Evolutionary conservation across 805 yeast genomes (phyloP).

Genomic region (Saccharomycopsis sp.): DNA sequence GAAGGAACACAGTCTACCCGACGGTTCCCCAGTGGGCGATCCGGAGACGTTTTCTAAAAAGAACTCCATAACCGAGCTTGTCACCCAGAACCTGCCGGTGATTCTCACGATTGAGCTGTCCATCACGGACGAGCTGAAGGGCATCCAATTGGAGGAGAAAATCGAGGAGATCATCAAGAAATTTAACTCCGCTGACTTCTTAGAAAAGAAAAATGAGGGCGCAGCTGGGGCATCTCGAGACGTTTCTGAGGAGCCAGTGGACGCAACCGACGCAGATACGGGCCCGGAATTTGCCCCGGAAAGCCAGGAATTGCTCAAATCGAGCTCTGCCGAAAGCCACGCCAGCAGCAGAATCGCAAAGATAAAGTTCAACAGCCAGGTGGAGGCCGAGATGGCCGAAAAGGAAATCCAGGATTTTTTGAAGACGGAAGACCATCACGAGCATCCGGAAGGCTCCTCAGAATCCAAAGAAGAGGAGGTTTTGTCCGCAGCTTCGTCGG

Average conservation of each 20-base stretch:
- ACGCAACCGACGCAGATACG: not conserved
- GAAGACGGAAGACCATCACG: constrained; percentile 1
- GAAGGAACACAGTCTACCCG: not conserved
- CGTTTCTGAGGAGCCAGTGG: too few relatives aligned
- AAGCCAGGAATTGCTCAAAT: not conserved
- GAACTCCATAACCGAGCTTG: constrained; percentile 1
- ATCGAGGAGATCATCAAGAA: constrained; percentile 1
- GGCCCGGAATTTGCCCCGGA: not conserved
- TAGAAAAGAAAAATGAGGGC: not conserved
- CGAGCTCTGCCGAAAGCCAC: not conserved
- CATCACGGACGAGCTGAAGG: not conserved
- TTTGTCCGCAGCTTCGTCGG: not conserved
- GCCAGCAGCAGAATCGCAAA: constrained; percentile 6
- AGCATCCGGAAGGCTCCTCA: not conserved
- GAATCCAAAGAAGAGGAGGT: not conserved
- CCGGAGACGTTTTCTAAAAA: not conserved
- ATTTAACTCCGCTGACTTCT: not conserved
- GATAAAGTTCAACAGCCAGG: constrained; percentile 11
- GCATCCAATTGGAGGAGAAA: not conserved
- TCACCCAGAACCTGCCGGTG: not conserved
- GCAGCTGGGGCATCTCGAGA: not conserved
- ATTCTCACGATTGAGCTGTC: constrained; percentile 1
- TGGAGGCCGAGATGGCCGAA: constrained; percentile 13
- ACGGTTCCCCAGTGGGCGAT: not conserved
- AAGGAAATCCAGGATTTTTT: constrained; percentile 7